Evolutionary conservation across 345 rosid species (phyloP).

Genomic region (Eucalyptus rudis): DNA sequence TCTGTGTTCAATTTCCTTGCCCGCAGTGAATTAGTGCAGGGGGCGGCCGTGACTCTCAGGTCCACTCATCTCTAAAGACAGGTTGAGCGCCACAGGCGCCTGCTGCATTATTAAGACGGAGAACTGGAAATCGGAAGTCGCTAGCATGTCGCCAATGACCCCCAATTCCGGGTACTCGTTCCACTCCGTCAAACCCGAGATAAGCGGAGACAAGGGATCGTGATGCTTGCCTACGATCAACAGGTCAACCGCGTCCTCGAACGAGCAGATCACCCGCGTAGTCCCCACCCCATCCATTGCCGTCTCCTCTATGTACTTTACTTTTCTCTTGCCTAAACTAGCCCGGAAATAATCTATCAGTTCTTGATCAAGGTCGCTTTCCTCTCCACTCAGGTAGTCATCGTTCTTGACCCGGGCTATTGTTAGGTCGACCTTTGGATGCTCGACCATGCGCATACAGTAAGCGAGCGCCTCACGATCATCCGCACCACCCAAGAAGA

Average conservation of each 20-base stretch:
- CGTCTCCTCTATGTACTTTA: neutral
- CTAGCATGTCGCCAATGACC: neutral
- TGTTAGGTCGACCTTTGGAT: constrained; percentile 1
- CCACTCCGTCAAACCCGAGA: neutral
- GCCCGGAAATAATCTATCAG: neutral
- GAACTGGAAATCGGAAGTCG: neutral
- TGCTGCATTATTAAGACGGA: constrained; percentile 7
- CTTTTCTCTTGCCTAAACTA: neutral
- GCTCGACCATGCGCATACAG: neutral
- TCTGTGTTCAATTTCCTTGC: neutral
- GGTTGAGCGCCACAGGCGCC: neutral
- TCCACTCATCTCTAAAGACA: neutral
- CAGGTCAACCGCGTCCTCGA: constrained; percentile 1
- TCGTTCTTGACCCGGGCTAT: neutral
- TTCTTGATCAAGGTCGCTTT: constrained; percentile 6
- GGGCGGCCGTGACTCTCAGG: neutral
- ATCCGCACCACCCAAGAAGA: constrained; percentile 10
- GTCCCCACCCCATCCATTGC: constrained; percentile 5
- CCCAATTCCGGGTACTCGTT: constrained; percentile 7
- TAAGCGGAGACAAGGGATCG: neutral
- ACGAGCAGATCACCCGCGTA: neutral
- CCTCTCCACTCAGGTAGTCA: neutral
- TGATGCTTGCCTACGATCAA: constrained; percentile 5
- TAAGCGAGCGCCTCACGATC: constrained; percentile 10
- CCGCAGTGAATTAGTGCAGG: neutral